These are phyloP conservation scores for Scutellaria galericulata DNA, from an alignment of 257 asterid species.

Conservation along the genomic window DNA sequence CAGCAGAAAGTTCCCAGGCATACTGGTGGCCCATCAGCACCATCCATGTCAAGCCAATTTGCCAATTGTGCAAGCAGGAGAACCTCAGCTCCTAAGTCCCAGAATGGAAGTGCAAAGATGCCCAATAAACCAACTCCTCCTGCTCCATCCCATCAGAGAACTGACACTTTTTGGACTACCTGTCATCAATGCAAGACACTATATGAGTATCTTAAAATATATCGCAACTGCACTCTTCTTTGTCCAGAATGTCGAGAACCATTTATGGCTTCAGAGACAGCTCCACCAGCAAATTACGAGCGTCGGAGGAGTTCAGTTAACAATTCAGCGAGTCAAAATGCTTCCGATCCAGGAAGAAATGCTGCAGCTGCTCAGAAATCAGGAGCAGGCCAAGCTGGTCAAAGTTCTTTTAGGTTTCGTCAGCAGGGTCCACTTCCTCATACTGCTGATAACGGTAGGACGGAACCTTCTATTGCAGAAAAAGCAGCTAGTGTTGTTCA, in stretches of 20 bases:
- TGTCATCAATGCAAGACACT: constrained; percentile 65
- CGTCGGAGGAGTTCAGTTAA: constrained; percentile 37
- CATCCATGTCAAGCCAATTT: constrained; percentile 17
- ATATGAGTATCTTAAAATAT: constrained; percentile 63
- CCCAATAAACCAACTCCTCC: constrained; percentile 38
- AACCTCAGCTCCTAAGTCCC: constrained; percentile 46
- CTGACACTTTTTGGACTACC: constrained; percentile 77
- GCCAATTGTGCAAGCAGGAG: constrained; percentile 43
- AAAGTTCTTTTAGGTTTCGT: constrained; percentile 24
- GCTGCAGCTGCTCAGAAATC: constrained; percentile 44
- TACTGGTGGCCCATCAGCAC: constrained; percentile 50
- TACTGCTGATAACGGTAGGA: constrained; percentile 38
- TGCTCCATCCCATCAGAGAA: constrained; percentile 44
- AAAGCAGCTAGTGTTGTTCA: constrained; percentile 56
- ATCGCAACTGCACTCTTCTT: constrained; percentile 59
- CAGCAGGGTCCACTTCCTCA: constrained; percentile 46
- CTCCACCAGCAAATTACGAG: constrained; percentile 52
- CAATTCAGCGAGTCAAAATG: constrained; percentile 38
- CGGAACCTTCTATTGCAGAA: constrained; percentile 53
- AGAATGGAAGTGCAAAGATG: constrained; percentile 39
- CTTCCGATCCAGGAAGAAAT: constrained; percentile 40
- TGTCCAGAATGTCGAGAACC: constrained; percentile 57
- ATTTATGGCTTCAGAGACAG: constrained; percentile 53
- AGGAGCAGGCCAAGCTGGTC: constrained; percentile 42
- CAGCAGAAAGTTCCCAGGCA: constrained; percentile 9